Percentiles rank a stretch among this genome's conserved stretches.
These are phyloP conservation scores for Helenozyma baotianmanensis DNA, from an alignment of 805 yeast species.

Conservation along the genomic window DNA sequence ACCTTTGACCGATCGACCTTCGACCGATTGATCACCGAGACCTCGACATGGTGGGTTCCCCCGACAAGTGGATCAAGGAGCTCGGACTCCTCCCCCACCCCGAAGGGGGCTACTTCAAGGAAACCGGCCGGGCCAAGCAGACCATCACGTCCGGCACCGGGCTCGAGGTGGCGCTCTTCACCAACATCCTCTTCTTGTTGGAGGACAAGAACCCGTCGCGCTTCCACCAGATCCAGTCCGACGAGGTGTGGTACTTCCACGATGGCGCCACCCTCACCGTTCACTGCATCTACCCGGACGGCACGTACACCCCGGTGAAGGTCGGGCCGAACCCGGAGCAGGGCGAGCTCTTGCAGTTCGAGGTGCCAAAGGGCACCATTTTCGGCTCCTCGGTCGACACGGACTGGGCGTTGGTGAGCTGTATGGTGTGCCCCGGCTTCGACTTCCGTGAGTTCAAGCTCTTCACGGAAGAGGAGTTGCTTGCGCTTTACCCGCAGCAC, in stretches of 20 bases:
- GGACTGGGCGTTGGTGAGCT: constrained; percentile 20
- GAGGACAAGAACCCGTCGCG: constrained; percentile 18
- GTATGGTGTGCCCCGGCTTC: constrained; percentile 23
- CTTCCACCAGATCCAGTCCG: constrained; percentile 19
- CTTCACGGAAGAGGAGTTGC: constrained; percentile 14
- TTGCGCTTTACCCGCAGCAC: constrained; percentile 16
- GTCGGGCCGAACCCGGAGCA: constrained; percentile 14
- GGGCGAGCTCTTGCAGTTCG: constrained; percentile 18
- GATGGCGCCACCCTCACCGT: constrained; percentile 20
- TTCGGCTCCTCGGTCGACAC: constrained; percentile 20
- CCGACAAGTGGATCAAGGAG: no score
- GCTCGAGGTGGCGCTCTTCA: constrained; percentile 17
- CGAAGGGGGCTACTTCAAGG: constrained; percentile 20
- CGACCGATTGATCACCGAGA: no score
- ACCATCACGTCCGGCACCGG: constrained; percentile 16
- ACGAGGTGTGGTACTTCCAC: constrained; percentile 23
- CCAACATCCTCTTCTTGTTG: constrained; percentile 20
- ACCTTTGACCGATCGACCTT: no score
- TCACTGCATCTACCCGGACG: constrained; percentile 19
- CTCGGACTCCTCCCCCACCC: constrained; percentile 13
- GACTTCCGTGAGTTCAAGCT: constrained; percentile 19
- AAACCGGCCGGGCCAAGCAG: constrained; percentile 11
- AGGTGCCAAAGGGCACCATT: constrained; percentile 19
- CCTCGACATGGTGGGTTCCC: no score
- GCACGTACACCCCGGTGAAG: constrained; percentile 12